phyloP scores from a whole-genome alignment of 768 basidiomycete genomes.

The Panaeolus cyanescens region DNA sequence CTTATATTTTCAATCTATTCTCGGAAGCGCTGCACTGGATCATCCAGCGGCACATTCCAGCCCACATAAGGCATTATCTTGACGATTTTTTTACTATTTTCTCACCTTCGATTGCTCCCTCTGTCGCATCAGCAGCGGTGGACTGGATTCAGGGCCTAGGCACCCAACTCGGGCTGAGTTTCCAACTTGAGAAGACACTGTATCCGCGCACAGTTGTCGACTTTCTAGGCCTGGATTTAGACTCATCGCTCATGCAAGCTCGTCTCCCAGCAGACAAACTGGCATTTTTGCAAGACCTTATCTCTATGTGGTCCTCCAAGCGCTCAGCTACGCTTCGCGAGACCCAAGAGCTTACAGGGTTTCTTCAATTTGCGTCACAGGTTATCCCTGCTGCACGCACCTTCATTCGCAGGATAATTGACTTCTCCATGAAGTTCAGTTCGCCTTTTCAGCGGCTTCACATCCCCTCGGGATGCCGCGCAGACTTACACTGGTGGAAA shows the following conservation, averaged over 20 bases:
- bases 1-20: slow-evolving; percentile 44
- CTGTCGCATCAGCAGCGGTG: slow-evolving; percentile 14
- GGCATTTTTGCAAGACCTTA: slow-evolving; percentile 18
- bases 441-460: slow-evolving; percentile 18
- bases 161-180: slow-evolving; percentile 24
- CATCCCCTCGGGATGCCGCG: slow-evolving; percentile 18
- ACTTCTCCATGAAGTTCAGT: slow-evolving; percentile 28
- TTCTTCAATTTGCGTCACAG: slow-evolving; percentile 33
- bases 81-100: slow-evolving; percentile 37
- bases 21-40: slow-evolving; percentile 43
- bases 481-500: background rate
- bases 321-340: slow-evolving; percentile 21
- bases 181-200: slow-evolving; percentile 14
- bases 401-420: slow-evolving; percentile 27
- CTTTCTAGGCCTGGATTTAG: slow-evolving; percentile 24
- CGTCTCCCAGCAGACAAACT: slow-evolving; percentile 33
- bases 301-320: slow-evolving; percentile 22
- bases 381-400: slow-evolving; percentile 31
- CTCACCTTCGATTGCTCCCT: slow-evolving; percentile 3
- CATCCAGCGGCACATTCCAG: slow-evolving; percentile 32
- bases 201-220: slow-evolving; percentile 16
- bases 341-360: slow-evolving; percentile 32
- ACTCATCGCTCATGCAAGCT: slow-evolving; percentile 30
- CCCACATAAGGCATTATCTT: slow-evolving; percentile 31
- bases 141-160: slow-evolving; percentile 32